Base-by-base conservation (phyloP, 306 rosid genomes). In the Sicyos edulis region DNA sequence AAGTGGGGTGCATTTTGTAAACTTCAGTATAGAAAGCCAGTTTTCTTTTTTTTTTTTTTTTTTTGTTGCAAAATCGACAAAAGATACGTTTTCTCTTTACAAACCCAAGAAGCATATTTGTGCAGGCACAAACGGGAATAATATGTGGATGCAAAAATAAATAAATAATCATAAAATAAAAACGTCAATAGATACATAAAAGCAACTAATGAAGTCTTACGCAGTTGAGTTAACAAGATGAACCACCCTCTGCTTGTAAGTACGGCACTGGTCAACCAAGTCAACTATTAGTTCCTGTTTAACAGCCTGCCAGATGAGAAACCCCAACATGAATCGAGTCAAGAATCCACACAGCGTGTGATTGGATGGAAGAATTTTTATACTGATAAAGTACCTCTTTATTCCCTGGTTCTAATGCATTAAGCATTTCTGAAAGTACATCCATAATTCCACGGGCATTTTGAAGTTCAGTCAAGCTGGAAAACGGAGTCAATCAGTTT, bases 381-480 rank as follows among this genome's bases (percentile, higher is more conserved):
- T 50, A 69, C 26, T 50, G 4, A 2, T 65, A 72, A 75, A 79
- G 72, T 83, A 95, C 99, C 89, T 95, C 97, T 85, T 76, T 91
- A 80, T 87, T 91, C 74, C 63, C 85, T 76, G 96, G 97, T 79
- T 91, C 96, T 63, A 91, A 10, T 47, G 95, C 99, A 83, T 24
- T 95, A 45, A 91, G 91, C 97, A 95, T 95, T 80, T 95, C 99
- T 8, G 92, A 68, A 73, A 95, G 92, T 76, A 95, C 97, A 77
- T 95, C 99, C 97, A 91, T 85, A 74, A 95, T 88, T 62, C 97
- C 97, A 56, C 92, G 87, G 70, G 96, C 97, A 84, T 95, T 95
- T 85, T 95, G 99, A 81, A 95, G 85, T 91, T 95, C 99, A 5
- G 92, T 70, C 86, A 91, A 74, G 77, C 99, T 95, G 83, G 61